Percentiles rank a stretch among this genome's conserved stretches.
Evolutionary conservation across 2,329 filamentous ascomycete species (phyloP).

Genomic region (Scedosporium dehoogii): DNA sequence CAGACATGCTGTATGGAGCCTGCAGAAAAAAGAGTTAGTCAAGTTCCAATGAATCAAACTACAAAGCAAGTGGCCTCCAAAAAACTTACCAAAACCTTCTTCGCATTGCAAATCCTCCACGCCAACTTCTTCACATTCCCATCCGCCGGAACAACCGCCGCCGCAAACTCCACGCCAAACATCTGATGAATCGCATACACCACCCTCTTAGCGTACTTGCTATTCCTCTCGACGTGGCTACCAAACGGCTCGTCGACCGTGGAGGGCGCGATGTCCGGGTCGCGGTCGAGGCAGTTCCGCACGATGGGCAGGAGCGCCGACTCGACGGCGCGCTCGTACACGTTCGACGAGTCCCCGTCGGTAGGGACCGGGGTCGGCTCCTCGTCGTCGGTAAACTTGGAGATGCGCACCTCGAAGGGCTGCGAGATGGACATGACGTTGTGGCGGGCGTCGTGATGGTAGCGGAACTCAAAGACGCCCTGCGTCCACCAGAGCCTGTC

Average conservation of each 20-base stretch:
- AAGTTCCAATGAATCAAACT: slow-evolving; percentile 3
- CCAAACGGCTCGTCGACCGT: slow-evolving; percentile 76
- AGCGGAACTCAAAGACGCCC: slow-evolving; percentile 92
- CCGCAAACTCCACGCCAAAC: slow-evolving; percentile 94
- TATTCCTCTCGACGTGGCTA: slow-evolving; percentile 71
- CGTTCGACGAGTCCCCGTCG: slow-evolving; percentile 36
- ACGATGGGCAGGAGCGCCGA: slow-evolving; percentile 70
- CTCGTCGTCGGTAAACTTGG: slow-evolving; percentile 66
- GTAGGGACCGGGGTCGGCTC: slow-evolving; percentile 11
- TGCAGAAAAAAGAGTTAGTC: slow-evolving; percentile 20
- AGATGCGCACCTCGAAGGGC: slow-evolving; percentile 83
- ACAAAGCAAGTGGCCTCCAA: neutral
- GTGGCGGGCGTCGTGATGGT: slow-evolving; percentile 88
- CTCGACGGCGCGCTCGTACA: slow-evolving; percentile 64
- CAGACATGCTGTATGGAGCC: slow-evolving; percentile 65
- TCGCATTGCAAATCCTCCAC: slow-evolving; percentile 92
- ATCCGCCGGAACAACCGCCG: slow-evolving; percentile 85
- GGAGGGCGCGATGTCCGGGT: slow-evolving; percentile 81
- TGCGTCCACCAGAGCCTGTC: slow-evolving; percentile 98
- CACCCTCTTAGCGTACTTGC: slow-evolving; percentile 80
- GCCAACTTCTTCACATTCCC: slow-evolving; percentile 83
- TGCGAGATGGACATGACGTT: slow-evolving; percentile 89
- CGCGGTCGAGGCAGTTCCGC: slow-evolving; percentile 84
- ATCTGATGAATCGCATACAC: slow-evolving; percentile 93
- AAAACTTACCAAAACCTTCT: slow-evolving; percentile 74